These are phyloP conservation scores for Geotrichum phurueaensis DNA, from an alignment of 1,139 yeast genomes.

Conservation along the genomic window DNA sequence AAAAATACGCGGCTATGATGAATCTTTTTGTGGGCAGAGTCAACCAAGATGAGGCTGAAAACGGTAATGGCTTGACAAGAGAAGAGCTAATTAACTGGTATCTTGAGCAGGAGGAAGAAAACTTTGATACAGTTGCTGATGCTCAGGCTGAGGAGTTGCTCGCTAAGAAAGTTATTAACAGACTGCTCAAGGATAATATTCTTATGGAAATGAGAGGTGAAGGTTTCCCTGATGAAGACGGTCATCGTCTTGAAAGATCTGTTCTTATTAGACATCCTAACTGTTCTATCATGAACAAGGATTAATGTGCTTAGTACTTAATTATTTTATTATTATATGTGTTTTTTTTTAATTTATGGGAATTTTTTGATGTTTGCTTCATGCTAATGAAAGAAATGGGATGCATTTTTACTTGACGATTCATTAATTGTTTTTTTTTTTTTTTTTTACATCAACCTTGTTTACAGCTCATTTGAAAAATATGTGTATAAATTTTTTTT, in stretches of 20 bases:
- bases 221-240: constrained; percentile 37
- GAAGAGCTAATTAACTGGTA: constrained; percentile 75
- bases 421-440: too few relatives aligned
- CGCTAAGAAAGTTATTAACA: constrained; percentile 72
- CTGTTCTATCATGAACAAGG: constrained; percentile 16
- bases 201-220: constrained; percentile 74
- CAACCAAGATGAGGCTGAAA: constrained; percentile 40
- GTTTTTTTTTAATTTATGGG: background rate
- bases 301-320: background rate
- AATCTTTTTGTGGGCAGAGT: constrained; percentile 69
- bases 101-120: constrained; percentile 67
- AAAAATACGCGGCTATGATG: constrained; percentile 80
- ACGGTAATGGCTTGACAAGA: constrained; percentile 62
- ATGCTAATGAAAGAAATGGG: too few relatives aligned
- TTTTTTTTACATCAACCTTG: background rate
- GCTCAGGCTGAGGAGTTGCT: constrained; percentile 65
- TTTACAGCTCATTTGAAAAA: background rate
- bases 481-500: background rate
- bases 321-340: background rate
- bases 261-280: constrained; percentile 86
- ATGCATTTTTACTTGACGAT: too few relatives aligned
- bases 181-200: constrained; percentile 80
- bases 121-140: constrained; percentile 62
- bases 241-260: constrained; percentile 34
- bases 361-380: background rate